Evolutionary conservation across 2,329 filamentous ascomycete species (phyloP).

Genomic region (Didymella sp.): DNA sequence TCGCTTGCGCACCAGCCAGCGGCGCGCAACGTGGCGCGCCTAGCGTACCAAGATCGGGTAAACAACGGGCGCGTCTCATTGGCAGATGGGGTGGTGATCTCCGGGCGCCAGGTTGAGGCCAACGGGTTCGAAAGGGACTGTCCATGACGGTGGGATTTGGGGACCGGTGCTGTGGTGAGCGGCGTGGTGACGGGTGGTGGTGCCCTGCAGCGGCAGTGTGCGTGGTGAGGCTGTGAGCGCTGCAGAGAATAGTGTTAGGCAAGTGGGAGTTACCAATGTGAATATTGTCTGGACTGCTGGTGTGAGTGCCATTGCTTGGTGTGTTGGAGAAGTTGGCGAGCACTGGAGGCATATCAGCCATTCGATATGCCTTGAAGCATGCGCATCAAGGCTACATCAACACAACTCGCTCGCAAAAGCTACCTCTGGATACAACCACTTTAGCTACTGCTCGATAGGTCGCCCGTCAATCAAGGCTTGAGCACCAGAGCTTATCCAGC

Average conservation of each 20-base stretch:
- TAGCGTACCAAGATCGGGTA: slow-evolving; percentile 13
- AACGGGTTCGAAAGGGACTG: neutral
- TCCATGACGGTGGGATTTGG: neutral
- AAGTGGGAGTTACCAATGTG: no score
- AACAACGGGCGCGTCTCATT: neutral
- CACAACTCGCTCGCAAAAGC: neutral
- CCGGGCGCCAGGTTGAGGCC: slow-evolving; percentile 2
- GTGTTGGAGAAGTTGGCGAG: neutral
- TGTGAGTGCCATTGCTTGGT: neutral
- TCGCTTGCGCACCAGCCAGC: slow-evolving; percentile 4
- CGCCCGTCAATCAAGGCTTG: no score
- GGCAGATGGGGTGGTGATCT: slow-evolving; percentile 1
- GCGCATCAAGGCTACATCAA: neutral
- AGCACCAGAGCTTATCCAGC: no score
- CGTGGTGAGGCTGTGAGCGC: no score
- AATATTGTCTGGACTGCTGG: neutral
- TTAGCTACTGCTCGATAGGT: no score
- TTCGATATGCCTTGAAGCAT: neutral
- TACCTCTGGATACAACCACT: no score
- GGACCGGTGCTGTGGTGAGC: neutral
- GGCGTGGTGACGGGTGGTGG: neutral
- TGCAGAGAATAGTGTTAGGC: no score
- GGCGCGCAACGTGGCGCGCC: neutral
- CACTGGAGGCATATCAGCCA: neutral
- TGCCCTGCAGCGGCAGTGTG: neutral